These are phyloP conservation scores for Diplodia corticola DNA, from an alignment of 2,329 filamentous ascomycete species.

Conservation along the genomic window DNA sequence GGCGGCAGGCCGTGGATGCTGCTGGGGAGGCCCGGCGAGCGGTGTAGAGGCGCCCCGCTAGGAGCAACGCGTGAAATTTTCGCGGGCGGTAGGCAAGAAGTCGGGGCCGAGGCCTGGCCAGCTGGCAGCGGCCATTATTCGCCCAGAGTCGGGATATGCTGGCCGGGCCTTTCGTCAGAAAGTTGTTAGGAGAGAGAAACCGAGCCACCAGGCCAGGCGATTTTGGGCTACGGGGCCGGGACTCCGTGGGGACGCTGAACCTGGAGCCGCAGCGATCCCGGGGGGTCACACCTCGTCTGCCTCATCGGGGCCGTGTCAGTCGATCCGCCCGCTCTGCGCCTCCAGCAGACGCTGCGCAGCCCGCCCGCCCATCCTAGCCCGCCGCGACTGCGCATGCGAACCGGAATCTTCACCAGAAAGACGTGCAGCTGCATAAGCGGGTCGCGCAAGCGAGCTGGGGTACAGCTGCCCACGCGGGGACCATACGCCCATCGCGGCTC, in stretches of 20 bases:
- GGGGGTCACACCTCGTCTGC: conserved; percentile 14
- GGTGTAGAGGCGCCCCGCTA: conserved; percentile 11
- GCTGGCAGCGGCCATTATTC: neutral
- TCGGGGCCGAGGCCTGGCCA: conserved; percentile 12
- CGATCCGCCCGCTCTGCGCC: conserved; percentile 13
- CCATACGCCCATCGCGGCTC: conserved; percentile 1
- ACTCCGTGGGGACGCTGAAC: conserved; percentile 21
- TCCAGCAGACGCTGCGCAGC: conserved; percentile 4
- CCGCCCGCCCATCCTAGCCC: conserved; percentile 9
- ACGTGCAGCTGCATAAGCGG: conserved; percentile 16
- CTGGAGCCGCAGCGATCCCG: conserved; percentile 22
- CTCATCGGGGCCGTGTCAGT: conserved; percentile 16
- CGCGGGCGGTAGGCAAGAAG: conserved; percentile 1
- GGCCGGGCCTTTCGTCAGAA: conserved; percentile 16
- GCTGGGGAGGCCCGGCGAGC: neutral
- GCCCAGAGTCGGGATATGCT: neutral
- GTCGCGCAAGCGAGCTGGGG: conserved; percentile 20
- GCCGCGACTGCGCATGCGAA: conserved; percentile 10
- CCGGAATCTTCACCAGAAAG: conserved; percentile 18
- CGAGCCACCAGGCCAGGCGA: conserved; percentile 6
- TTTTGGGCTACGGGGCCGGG: conserved; percentile 20
- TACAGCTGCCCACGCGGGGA: conserved; percentile 7
- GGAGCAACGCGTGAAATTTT: conserved; percentile 9
- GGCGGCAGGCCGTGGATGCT: neutral
- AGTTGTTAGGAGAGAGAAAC: conserved; percentile 14